Base-by-base conservation (phyloP, 768 basidiomycete species). In the Pleurotus tuoliensis region DNA sequence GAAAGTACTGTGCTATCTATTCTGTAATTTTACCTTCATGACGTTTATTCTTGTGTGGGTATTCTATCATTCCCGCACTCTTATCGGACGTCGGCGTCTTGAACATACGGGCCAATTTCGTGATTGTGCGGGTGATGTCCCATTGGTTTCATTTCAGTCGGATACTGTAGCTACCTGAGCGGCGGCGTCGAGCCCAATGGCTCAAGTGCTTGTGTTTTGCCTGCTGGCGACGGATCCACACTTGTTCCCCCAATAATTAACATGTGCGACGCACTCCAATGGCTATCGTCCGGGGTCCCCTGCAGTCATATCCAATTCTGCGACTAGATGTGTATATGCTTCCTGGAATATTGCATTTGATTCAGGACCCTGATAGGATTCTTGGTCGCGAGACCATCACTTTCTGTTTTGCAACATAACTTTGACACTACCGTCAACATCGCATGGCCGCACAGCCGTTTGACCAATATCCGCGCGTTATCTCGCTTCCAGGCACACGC, bases 401-500 rank as follows among this genome's bases (percentile, higher is more conserved):
- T 34, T 34, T 34, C 30, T 34, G 30, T 34, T 34, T 34, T 34
- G 30, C 30, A 34, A 11, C 5, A 5, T 15, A 2, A 18, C 20
- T n/a, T 9, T n/a, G 24, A 30, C 38, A n/a, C 11, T 24, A 52
- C 37, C 39, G 38, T 39, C 38, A 25, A 25, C 18, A 41, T 53
- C 39, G 18, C n/a, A 22, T 15, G 20, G n/a, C 13, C 22, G 24
- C 39, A 40, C 9, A 39, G 16, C 18, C 22, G 51, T 40, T 53
- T 53, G 15, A 41, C 51, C 51, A 39, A 39, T 53, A 53, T 37
- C 20, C 41, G 41, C 41, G 51, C 51, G 51, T 53, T 53, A 53
- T 53, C 51, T 53, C 41, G 39, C 8, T 25, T 16, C 20, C 51
- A 53, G 51, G 51, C 51, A 53, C 51, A 53, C 51, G 39, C 38